Base-by-base conservation (phyloP, 768 basidiomycete species). In the Podaxis sp. region DNA sequence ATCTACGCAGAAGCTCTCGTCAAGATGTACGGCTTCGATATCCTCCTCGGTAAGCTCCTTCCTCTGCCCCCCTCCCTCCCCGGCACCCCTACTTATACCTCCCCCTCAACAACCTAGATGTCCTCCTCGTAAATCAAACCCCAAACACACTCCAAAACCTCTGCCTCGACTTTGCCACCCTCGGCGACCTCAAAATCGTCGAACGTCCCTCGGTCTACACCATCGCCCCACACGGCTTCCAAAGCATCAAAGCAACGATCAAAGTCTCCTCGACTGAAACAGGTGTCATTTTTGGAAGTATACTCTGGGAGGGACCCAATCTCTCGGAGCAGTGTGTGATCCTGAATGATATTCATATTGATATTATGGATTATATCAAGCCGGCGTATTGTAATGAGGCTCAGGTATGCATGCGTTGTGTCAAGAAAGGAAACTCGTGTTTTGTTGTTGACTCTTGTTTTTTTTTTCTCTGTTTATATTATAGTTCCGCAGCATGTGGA, bases 251-350 rank as follows among this genome's bases (percentile, higher is more conserved):
- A 72, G 94, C 95, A 16, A 98, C 97, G 1, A 95, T 99, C 78
- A 98, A 99, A 78, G 91, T 96, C 1, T 95, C 96, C 0, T 97
- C 94, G 21, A 98, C 97, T 0, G 97, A 99, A 74, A 98, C 97
- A 1, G 97, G 95, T 46, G 95, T 98, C 63, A 97, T 98, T 66
- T 98, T 98, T 64, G 97, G 97, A 16, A 95, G 93, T 70, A 98
- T 98, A 62, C 86, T 96, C 10, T 98, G 96, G 90, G 94, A 97
- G 69, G 92, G 91, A 9, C 88, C 89, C 0, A 90, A 88, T 44
- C 85, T 95, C 69, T 82, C 88, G 0, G 95, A 97, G 69, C 87
- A 88, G 18, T 94, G 90, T 69, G 95, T 98, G 40, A 95, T 99
- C 55, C 73, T 98, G 71, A 97, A 92, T 70, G 95, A 98, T 75